Conservation (phyloP, 345 rosid genomes). For the Murraya paniculata region DNA sequence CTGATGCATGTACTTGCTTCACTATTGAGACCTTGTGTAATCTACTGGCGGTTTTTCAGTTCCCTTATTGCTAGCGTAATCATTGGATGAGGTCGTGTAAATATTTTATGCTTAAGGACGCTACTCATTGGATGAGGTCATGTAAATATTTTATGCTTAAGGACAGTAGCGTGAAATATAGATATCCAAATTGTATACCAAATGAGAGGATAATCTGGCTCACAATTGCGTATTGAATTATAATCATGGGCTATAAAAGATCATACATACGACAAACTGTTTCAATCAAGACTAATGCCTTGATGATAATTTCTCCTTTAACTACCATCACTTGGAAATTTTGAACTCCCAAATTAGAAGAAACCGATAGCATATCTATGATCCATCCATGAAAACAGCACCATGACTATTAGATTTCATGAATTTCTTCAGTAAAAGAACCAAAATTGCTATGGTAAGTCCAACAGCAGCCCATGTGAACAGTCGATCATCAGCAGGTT, state of each 20-base stretch:
- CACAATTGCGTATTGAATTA: slow-evolving; percentile 18
- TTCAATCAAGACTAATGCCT: neutral
- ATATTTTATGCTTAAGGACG: neutral
- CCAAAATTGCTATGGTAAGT: slow-evolving; percentile 77
- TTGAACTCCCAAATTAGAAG: neutral
- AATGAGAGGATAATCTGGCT: neutral
- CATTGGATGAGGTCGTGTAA: neutral
- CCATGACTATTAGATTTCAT: slow-evolving; percentile 77
- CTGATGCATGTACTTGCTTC: neutral
- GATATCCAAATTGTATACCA: neutral
- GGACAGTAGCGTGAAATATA: neutral
- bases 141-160: neutral
- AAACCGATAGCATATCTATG: slow-evolving; percentile 29
- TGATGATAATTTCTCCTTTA: slow-evolving; percentile 13
- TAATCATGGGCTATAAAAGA: slow-evolving; percentile 12
- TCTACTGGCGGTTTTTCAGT: neutral
- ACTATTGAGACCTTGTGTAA: neutral
- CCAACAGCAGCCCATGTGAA: slow-evolving; percentile 89
- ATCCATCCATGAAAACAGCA: slow-evolving; percentile 75
- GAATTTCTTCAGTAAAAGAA: slow-evolving; percentile 83
- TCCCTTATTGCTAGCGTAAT: neutral
- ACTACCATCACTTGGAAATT: neutral
- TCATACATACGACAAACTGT: slow-evolving; percentile 3
- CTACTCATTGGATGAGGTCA: neutral
- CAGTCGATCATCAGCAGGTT: slow-evolving; percentile 71